Base-by-base conservation (phyloP, 2,329 filamentous ascomycete species). In the Fusarium cicatricum region DNA sequence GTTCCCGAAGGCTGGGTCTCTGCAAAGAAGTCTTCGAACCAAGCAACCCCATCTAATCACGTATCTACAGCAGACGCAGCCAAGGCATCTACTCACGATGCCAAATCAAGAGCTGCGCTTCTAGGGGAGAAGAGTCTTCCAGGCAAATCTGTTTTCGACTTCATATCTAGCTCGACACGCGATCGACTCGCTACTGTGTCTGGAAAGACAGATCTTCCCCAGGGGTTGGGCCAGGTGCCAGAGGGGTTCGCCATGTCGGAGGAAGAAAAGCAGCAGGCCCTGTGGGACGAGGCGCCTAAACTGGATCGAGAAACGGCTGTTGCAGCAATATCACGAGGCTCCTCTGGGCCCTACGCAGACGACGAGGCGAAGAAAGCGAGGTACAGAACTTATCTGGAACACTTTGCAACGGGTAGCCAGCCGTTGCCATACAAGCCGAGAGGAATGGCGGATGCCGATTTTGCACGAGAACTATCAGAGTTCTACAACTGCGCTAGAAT, bases 131-230 rank as follows among this genome's bases (percentile, higher is more conserved):
- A 85, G 33, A 60, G 66, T 31, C 79, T 98, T 1, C 93, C 93
- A 0, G 91, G 92, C 1, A 97, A 98, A 77, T 98, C 95, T 0
- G 88, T 99, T 3, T 99, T 98, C 72, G 93, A 98, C 75, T 99
- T 90, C 74, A 83, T 99, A 62, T 90, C 90, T 0, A 82, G 91
- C 0, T 84, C 90, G 29, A 86, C 90, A 4, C 87, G 95, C 58
- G 89, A 94, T 45, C 86, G 88, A 21, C 83, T 99, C 38, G 92
- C 84, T 3, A 82, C 85, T 11, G 87, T 87, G 1, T 92, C 91
- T 3, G 93, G 93, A 1, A 92, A 87, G 52, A 75, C 76, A 3
- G 85, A 94, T 68, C 83, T 99, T 3, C 95, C 95, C 0, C 85
- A 86, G 8, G 95, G 89, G 0, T 78, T 88, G 2, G 87, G 90